A percentile compares a stretch with the other conserved stretches of the same genome.
These are phyloP conservation scores for Pisolithus tinctorius DNA, from an alignment of 768 basidiomycete species.

Conservation along the genomic window DNA sequence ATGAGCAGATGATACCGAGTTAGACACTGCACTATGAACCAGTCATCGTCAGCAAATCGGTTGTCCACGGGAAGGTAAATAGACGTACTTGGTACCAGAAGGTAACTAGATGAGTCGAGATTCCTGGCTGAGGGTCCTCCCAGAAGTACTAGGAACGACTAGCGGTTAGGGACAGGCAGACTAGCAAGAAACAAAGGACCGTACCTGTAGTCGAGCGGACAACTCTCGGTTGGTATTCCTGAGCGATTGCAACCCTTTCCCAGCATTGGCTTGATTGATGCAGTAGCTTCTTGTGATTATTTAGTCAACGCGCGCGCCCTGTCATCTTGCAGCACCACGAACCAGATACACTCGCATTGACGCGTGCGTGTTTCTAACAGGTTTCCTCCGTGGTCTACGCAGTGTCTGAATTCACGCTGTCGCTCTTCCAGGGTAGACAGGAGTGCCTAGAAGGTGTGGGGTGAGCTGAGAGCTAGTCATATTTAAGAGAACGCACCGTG, in stretches of 20 bases:
- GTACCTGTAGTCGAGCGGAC: constrained; percentile 59
- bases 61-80: neutral
- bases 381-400: constrained; percentile 85
- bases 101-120: constrained; percentile 83
- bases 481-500: constrained; percentile 44
- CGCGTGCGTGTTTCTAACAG: constrained; percentile 68
- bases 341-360: constrained; percentile 81
- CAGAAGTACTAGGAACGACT: constrained; percentile 49
- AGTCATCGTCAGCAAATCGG: neutral
- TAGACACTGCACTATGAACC: constrained; percentile 78
- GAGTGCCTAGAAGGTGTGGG: constrained; percentile 47
- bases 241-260: constrained; percentile 67
- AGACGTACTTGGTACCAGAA: constrained; percentile 80
- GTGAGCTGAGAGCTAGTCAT: neutral
- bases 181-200: constrained; percentile 7
- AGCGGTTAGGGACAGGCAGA: neutral
- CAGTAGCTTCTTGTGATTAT: constrained; percentile 69
- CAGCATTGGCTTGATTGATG: constrained; percentile 77
- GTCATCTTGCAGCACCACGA: constrained; percentile 12
- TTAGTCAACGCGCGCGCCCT: neutral
- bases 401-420: constrained; percentile 87
- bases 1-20: constrained; percentile 91
- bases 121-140: constrained; percentile 74
- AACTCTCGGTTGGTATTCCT: constrained; percentile 63
- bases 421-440: constrained; percentile 85